These are phyloP conservation scores for Blastocystis sp. DNA, from an alignment of 352 stramenopile species.

Conservation along the genomic window DNA sequence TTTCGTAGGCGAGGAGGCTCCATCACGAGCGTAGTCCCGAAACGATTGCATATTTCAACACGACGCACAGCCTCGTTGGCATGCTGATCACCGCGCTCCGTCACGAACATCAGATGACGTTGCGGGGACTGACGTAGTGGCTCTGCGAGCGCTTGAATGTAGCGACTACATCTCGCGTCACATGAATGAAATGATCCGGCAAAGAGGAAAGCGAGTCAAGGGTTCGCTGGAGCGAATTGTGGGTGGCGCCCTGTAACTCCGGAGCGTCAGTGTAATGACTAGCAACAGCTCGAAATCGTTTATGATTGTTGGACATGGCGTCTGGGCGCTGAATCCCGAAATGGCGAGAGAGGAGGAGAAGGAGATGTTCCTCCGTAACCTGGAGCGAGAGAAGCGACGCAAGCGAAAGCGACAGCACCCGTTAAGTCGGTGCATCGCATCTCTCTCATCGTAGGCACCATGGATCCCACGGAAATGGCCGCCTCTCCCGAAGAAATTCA, in stretches of 20 bases:
- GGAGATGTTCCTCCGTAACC: neutral
- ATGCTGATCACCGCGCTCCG: constrained; percentile 6
- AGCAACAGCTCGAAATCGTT: constrained; percentile 26
- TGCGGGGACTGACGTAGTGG: neutral
- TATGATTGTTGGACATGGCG: neutral
- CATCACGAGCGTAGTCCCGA: neutral
- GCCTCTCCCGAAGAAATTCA: neutral
- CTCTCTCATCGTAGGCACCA: neutral
- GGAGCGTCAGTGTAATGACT: neutral
- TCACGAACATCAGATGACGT: neutral
- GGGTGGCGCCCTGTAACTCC: neutral
- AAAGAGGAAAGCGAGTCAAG: neutral
- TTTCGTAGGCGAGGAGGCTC: no score
- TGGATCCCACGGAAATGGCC: neutral
- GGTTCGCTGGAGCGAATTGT: constrained; percentile 31
- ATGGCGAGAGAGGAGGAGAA: neutral
- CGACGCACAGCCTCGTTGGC: neutral
- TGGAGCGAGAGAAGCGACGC: constrained; percentile 3
- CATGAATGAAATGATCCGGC: neutral
- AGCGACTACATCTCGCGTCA: neutral
- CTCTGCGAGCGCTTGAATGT: neutral
- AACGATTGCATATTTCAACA: neutral
- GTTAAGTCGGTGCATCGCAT: neutral
- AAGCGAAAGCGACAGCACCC: constrained; percentile 7
- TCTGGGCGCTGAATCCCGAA: neutral